phyloP scores from a whole-genome alignment of 2,329 filamentous ascomycete genomes.

The Cercospora zeae-maydis region DNA sequence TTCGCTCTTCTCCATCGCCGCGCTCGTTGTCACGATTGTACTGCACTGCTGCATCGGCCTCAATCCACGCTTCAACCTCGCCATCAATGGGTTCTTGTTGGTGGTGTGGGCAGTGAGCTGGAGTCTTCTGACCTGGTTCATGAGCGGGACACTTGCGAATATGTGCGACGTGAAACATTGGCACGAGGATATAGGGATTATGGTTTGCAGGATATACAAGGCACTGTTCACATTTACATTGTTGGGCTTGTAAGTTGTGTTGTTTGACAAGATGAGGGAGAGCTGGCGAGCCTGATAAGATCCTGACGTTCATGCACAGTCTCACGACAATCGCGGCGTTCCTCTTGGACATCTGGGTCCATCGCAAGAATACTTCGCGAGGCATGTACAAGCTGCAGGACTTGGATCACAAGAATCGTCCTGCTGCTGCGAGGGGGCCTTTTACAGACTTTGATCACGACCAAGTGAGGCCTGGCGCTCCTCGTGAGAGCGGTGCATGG shows the following conservation, averaged over 20 bases:
- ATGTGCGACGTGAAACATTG: slow-evolving; percentile 46
- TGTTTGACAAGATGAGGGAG: background rate
- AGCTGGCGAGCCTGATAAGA: no score
- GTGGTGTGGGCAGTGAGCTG: slow-evolving; percentile 54
- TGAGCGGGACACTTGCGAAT: slow-evolving; percentile 51
- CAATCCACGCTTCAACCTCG: slow-evolving; percentile 50
- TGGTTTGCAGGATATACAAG: slow-evolving; percentile 58
- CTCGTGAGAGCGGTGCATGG: slow-evolving; percentile 35
- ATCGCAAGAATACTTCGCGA: slow-evolving; percentile 42
- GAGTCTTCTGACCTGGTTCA: slow-evolving; percentile 53
- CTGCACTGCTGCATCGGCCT: slow-evolving; percentile 53
- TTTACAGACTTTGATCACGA: slow-evolving; percentile 28
- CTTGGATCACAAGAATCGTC: slow-evolving; percentile 33
- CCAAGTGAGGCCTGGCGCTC: slow-evolving; percentile 4
- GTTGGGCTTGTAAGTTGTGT: slow-evolving; percentile 42
- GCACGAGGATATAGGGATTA: slow-evolving; percentile 53
- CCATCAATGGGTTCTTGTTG: slow-evolving; percentile 48
- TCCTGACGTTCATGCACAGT: slow-evolving; percentile 26
- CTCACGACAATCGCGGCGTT: slow-evolving; percentile 48
- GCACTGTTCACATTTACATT: slow-evolving; percentile 56
- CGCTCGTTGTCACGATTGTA: slow-evolving; percentile 47
- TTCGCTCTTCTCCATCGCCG: slow-evolving; percentile 51
- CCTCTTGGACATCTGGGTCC: slow-evolving; percentile 51
- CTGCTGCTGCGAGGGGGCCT: slow-evolving; percentile 27
- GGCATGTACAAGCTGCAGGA: slow-evolving; percentile 51